A percentile compares a stretch with the other conserved stretches of the same genome.
Evolutionary conservation across 805 yeast genomes (phyloP).

Genomic region (Ogataea paradorogensis): DNA sequence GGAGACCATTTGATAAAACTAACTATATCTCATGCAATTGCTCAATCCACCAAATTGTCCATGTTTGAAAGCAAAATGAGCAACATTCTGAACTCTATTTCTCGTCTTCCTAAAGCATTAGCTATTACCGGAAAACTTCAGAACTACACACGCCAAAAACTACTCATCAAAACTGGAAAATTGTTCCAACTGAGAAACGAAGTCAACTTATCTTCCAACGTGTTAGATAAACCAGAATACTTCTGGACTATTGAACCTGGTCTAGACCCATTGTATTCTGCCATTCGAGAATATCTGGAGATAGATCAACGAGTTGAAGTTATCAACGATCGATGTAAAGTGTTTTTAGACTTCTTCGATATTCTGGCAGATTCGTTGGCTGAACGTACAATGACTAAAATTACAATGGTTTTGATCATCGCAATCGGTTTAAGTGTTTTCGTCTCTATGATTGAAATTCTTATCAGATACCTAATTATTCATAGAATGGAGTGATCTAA

Average conservation of each 20-base stretch:
- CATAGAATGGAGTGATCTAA: constrained; percentile 8
- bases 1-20: constrained; percentile 92
- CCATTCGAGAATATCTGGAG: constrained; percentile 88
- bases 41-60: constrained; percentile 90
- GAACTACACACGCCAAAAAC: constrained; percentile 70
- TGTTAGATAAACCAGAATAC: constrained; percentile 91
- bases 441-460: constrained; percentile 73
- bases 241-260: constrained; percentile 97
- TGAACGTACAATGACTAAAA: constrained; percentile 85
- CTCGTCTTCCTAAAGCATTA: constrained; percentile 83
- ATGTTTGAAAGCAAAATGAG: constrained; percentile 91
- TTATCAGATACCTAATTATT: constrained; percentile 53
- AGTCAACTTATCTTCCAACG: constrained; percentile 86
- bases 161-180: constrained; percentile 85
- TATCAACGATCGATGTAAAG: constrained; percentile 88
- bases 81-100: constrained; percentile 74
- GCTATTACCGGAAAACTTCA: constrained; percentile 90
- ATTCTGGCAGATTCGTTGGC: constrained; percentile 92
- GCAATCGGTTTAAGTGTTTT: constrained; percentile 75
- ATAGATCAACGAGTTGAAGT: constrained; percentile 94
- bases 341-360: constrained; percentile 89
- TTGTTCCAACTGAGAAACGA: constrained; percentile 88
- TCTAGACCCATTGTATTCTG: constrained; percentile 84
- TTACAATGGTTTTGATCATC: constrained; percentile 84
- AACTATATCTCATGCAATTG: constrained; percentile 94